Conservation (phyloP, 1,139 yeast genomes). For the Hansenula lynferdii region DNA sequence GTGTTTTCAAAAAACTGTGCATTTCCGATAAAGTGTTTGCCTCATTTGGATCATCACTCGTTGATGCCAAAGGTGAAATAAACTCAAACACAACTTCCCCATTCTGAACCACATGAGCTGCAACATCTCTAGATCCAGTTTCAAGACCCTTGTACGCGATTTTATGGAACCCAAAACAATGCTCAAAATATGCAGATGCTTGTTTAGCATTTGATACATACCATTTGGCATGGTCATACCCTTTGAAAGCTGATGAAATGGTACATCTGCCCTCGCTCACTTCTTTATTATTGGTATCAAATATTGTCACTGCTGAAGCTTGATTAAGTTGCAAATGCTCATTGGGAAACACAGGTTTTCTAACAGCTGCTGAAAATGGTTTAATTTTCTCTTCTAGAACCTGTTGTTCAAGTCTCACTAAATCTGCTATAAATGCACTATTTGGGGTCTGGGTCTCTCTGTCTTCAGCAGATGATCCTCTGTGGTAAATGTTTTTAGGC, state of each 20-base stretch:
- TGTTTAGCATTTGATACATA: slow-evolving; percentile 66
- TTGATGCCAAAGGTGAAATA: slow-evolving; percentile 31
- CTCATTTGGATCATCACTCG: slow-evolving; percentile 11
- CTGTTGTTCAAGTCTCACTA: no score
- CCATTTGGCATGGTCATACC: slow-evolving; percentile 52
- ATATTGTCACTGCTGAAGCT: no score
- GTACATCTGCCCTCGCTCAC: neutral
- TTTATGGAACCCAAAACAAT: slow-evolving; percentile 57
- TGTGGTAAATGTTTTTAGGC: no score
- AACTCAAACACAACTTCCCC: slow-evolving; percentile 56
- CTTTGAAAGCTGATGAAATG: slow-evolving; percentile 23
- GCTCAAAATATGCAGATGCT: slow-evolving; percentile 49
- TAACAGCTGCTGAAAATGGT: no score
- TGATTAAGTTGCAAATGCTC: no score
- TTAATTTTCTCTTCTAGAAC: no score
- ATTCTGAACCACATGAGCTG: slow-evolving; percentile 58
- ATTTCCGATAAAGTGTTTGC: slow-evolving; percentile 30
- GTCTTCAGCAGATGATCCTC: no score
- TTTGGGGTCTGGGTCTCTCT: no score
- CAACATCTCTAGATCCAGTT: slow-evolving; percentile 52
- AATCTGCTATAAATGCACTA: no score
- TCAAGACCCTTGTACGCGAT: slow-evolving; percentile 66
- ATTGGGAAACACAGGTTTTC: no score
- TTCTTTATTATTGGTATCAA: no score
- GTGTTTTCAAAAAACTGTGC: slow-evolving; percentile 45